Evolutionary conservation across 139 green algal genomes (phyloP), one percentile per base, ranked within the genome.

Genomic region (Chlamydomonas incerta): DNA sequence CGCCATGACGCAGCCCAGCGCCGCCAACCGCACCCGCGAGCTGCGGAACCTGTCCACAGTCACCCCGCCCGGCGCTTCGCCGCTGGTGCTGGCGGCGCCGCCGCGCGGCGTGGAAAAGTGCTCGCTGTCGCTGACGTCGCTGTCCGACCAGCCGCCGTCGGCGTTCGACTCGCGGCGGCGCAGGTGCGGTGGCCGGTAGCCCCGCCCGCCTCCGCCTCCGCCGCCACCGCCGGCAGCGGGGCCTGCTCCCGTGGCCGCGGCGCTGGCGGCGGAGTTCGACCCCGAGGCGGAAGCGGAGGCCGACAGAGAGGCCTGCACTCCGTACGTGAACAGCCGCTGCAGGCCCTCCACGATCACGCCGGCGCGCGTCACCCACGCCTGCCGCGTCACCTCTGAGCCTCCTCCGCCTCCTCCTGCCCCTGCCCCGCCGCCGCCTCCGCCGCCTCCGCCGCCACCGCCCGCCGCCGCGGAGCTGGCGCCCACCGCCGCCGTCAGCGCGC

Each of bases 1-100:
- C 18, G 81, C 67, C 87, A 96, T 91, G 62, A 96, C 80, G 74
- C 88, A 90, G 37, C 77, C 62, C 58, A 95, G 85, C 72, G 81
- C 74, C 10, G 77, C 85, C 41, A 91, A 62, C 21, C 93, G 79
- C 35, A 96, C 90, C 33, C 90, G 83, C 6, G 68, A 74, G 33
- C 67, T 74, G 26, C 80, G 72, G 41, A 87, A 77, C 2, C 65
- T 47, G 55, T 88, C 77, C 37, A 76, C 77, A 4, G 66, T 46
- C 10, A n/a, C 66, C 20, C 23, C 50, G 11, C 24, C 26, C 1
- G 33, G 60, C 11, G 41, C 50, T 35, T 37, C 29, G 11, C 8
- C 2, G 28, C 28, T 35, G 29, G 24, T 8, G 24, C 24, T 46
- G 60, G 11, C 41, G 9, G 21, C 41, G 34, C 37, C 77, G 33